A percentile compares a stretch with the other conserved stretches of the same genome.
Evolutionary conservation across 2,329 filamentous ascomycete genomes (phyloP).

Genomic region (Trichoderma harzianum): DNA sequence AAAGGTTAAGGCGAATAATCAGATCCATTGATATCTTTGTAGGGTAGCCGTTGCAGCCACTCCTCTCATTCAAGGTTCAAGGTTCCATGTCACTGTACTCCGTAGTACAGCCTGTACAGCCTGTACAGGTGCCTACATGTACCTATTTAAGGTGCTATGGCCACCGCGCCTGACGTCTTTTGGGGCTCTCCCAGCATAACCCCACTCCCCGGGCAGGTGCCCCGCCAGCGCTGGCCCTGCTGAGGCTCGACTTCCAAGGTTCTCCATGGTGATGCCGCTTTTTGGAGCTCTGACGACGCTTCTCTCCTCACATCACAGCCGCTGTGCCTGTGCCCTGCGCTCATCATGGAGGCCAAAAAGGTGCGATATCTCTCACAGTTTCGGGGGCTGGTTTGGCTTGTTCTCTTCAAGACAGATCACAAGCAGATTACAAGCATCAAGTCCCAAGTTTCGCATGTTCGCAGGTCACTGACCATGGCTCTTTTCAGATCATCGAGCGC

Average conservation of each 20-base stretch:
- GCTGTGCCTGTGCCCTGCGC: neutral
- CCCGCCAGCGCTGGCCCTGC: slow-evolving; percentile 13
- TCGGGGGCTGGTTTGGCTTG: neutral
- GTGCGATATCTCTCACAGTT: slow-evolving; percentile 24
- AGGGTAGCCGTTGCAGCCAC: neutral
- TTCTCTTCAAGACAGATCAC: neutral
- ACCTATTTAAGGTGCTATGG: neutral
- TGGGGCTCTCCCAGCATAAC: neutral
- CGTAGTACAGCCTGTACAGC: too few relatives aligned
- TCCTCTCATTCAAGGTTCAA: too few relatives aligned
- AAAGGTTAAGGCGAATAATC: neutral
- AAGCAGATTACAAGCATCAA: neutral
- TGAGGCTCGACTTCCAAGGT: neutral
- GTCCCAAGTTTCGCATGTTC: neutral
- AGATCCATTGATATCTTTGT: neutral
- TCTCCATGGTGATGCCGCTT: slow-evolving; percentile 10
- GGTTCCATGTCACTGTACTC: too few relatives aligned
- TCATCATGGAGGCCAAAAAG: slow-evolving; percentile 42
- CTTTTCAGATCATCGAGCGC: slow-evolving; percentile 48
- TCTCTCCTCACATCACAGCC: slow-evolving; percentile 8
- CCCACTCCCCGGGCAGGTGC: slow-evolving; percentile 10
- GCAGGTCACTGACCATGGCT: slow-evolving; percentile 6
- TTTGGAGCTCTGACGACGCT: slow-evolving; percentile 14
- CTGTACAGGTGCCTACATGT: neutral
- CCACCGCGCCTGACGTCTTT: slow-evolving; percentile 19